Conservation (phyloP, 805 yeast genomes). For the Yarrowia deformans region DNA sequence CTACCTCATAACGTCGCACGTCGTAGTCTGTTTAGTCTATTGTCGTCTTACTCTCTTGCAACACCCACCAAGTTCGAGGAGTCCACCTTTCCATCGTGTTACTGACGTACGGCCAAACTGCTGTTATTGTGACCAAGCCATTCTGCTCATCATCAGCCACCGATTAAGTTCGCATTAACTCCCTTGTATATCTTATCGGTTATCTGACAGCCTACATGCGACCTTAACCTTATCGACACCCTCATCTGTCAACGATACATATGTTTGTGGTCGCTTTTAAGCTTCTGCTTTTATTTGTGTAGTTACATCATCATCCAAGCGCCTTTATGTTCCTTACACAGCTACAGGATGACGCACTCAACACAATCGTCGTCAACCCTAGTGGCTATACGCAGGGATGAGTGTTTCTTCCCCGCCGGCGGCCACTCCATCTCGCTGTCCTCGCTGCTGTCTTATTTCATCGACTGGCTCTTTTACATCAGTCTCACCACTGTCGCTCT, state of each 20-base stretch:
- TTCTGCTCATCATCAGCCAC: no score
- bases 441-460: not conserved
- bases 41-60: no score
- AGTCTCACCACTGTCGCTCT: conserved; percentile 4
- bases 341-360: conserved; percentile 12
- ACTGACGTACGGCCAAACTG: no score
- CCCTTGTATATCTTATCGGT: not conserved
- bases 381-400: conserved; percentile 28
- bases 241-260: not conserved
- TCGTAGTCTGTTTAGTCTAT: no score
- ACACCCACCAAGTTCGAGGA: no score
- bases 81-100: no score
- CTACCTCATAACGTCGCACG: no score
- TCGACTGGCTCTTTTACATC: conserved; percentile 22
- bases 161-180: not conserved
- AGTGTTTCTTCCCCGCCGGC: conserved; percentile 8
- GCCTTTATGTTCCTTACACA: not conserved
- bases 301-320: not conserved
- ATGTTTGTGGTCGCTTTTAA: not conserved
- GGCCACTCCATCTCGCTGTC: conserved; percentile 9
- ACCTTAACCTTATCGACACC: conserved; percentile 1
- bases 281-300: not conserved
- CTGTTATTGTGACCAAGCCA: no score
- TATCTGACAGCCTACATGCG: conserved; percentile 5
- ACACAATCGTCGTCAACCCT: conserved; percentile 12